Conservation (phyloP, 306 rosid genomes). For the Trifolium pratense region DNA sequence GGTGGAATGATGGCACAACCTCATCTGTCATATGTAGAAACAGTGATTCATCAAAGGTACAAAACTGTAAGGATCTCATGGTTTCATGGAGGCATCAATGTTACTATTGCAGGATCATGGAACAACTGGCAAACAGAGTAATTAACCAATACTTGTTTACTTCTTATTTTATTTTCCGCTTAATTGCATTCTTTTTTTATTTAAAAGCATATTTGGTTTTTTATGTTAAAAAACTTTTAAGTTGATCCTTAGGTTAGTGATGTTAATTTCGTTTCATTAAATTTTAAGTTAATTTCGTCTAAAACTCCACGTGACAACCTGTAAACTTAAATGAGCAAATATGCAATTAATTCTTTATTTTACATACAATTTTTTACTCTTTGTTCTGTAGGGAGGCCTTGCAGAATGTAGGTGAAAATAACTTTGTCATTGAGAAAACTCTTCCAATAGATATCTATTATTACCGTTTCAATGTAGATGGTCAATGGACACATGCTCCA, state of each 20-base stretch:
- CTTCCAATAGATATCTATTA: slow-evolving; percentile 72
- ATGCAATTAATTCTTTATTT: no score
- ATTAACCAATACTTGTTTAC: neutral
- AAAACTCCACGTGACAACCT: no score
- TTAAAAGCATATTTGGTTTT: no score
- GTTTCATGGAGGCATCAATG: slow-evolving; percentile 68
- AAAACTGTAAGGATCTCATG: slow-evolving; percentile 65
- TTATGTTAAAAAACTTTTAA: no score
- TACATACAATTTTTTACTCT: neutral
- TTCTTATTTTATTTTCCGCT: neutral
- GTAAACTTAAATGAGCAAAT: no score
- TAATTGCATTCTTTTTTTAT: no score
- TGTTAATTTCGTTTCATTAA: no score
- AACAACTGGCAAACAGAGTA: slow-evolving; percentile 83
- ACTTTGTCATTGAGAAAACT: slow-evolving; percentile 52
- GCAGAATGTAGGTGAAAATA: slow-evolving; percentile 49
- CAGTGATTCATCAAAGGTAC: slow-evolving; percentile 45
- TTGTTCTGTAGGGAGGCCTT: slow-evolving; percentile 64
- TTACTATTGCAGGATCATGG: slow-evolving; percentile 85
- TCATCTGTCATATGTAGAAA: slow-evolving; percentile 43
- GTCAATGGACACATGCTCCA: slow-evolving; percentile 70
- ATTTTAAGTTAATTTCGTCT: no score
- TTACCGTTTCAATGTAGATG: slow-evolving; percentile 82
- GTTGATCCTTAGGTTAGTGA: no score
- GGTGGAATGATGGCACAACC: slow-evolving; percentile 39